Conservation (phyloP, 164 flowering plant genomes). For the Umbellularia californica region DNA sequence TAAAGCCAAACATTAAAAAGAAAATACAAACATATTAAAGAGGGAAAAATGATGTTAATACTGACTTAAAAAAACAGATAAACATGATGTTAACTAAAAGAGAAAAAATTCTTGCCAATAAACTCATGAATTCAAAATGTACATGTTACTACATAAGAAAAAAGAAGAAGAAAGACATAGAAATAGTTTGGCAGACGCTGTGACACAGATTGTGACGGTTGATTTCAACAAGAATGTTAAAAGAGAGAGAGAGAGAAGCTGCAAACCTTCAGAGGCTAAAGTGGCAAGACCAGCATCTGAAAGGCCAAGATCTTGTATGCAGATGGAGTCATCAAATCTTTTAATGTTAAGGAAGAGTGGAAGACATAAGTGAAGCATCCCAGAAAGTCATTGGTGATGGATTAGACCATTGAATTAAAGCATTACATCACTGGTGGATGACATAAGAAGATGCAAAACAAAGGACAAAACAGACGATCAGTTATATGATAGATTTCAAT, state of each 20-base stretch:
- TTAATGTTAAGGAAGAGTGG: conserved; percentile 36
- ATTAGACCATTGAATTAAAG: not conserved
- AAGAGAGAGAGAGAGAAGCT: not conserved
- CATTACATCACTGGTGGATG: not conserved
- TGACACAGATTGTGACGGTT: not conserved
- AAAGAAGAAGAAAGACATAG: not conserved
- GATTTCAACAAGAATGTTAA: not conserved
- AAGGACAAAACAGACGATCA: not conserved
- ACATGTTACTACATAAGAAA: not conserved
- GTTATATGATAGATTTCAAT: not conserved
- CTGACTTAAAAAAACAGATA: not conserved
- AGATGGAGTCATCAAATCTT: conserved; percentile 65
- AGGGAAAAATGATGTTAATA: too few relatives aligned
- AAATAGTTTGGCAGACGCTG: not conserved
- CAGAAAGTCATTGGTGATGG: not conserved
- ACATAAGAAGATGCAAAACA: not conserved
- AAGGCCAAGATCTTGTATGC: conserved; percentile 61
- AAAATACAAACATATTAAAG: too few relatives aligned
- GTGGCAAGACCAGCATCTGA: conserved; percentile 78
- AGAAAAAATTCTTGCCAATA: not conserved
- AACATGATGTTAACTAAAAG: not conserved
- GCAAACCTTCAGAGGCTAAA: conserved; percentile 66
- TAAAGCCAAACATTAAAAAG: too few relatives aligned
- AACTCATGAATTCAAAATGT: not conserved
- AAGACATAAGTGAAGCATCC: conserved; percentile 3